Base-by-base conservation (phyloP, 2,329 filamentous ascomycete genomes). In the Dendrostoma leiphaemia region DNA sequence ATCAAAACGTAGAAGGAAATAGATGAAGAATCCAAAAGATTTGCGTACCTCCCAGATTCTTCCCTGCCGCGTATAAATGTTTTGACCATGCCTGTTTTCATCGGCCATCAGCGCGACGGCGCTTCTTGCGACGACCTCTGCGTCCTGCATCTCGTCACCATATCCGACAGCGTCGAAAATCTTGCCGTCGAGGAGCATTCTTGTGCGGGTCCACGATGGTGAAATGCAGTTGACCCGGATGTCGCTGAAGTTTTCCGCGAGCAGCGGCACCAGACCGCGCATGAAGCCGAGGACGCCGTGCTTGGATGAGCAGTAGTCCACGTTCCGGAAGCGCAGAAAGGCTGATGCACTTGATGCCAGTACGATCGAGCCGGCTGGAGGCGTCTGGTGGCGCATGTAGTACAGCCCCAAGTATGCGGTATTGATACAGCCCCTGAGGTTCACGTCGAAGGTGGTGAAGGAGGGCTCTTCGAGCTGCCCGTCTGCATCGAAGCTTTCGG, bases 151-250 rank as follows among this genome's bases (percentile, higher is more conserved):
- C 15, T 69, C 65, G 31, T 74, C 65, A 0, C 71, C 69, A 4
- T 74, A 64, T 6, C 60, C 60, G 13, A 68, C 65, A 56, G 78
- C 65, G 17, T 75, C n/a, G 0, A 52, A 60, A 23, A 65, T 64
- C 3, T 73, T 35, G 24, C 62, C 59, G 5, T 15, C 13, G 0
- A 76, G 72, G 2, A 82, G 63, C 1, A 83, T 70, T 9, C 68
- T 72, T 12, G 78, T 80, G 3, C 70, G 66, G 0, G 82, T 84
- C 80, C 80, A 84, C 26, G 71, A 75, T 2, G 82, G 80, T 1
- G 78, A 74, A 19, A 85, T 67, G 6, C 71, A 74, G 67, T 85
- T 85, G 47, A 85, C 63, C 10, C 82, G 77, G 38, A 85, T 31
- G 26, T 17, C 21, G 19, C 28, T 23, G 29, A 34, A 34, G 6